Evolutionary conservation across 2,329 filamentous ascomycete species (phyloP).

Genomic region (Pyricularia sp.): DNA sequence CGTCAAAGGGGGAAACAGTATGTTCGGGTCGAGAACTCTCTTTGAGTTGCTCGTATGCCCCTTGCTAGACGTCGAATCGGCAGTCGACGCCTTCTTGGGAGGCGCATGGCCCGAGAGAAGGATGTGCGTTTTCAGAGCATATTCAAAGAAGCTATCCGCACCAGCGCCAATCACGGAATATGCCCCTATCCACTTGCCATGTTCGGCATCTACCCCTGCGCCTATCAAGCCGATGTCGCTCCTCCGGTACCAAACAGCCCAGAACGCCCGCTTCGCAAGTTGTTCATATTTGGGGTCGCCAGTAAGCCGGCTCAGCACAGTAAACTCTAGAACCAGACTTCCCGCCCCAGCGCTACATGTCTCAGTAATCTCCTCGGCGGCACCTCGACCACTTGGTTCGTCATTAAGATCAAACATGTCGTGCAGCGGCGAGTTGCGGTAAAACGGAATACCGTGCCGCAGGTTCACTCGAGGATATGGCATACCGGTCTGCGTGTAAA

Average conservation of each 20-base stretch:
- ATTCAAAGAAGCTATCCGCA: constrained; percentile 97
- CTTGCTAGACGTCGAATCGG: not conserved
- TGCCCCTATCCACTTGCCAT: constrained; percentile 74
- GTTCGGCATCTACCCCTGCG: constrained; percentile 78
- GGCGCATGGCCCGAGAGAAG: constrained; percentile 64
- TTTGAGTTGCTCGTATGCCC: not conserved
- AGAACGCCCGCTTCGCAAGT: constrained; percentile 83
- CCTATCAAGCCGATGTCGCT: constrained; percentile 81
- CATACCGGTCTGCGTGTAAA: constrained; percentile 80
- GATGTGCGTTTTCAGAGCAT: constrained; percentile 88
- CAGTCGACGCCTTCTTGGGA: constrained; percentile 29
- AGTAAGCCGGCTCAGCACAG: constrained; percentile 75
- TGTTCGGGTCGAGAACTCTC: constrained; percentile 44
- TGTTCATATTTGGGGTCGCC: constrained; percentile 81
- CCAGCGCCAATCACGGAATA: constrained; percentile 93
- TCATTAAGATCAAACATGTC: constrained; percentile 24
- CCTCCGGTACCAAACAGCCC: constrained; percentile 86
- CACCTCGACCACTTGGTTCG: not conserved
- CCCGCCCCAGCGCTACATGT: constrained; percentile 96
- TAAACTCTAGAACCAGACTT: constrained; percentile 86
- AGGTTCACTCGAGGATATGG: constrained; percentile 93
- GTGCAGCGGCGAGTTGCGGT: constrained; percentile 72
- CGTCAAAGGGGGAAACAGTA: constrained; percentile 44
- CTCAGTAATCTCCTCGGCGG: constrained; percentile 65
- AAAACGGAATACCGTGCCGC: constrained; percentile 76